These are phyloP conservation scores for Sphagnum fallax DNA, from an alignment of 228 moss, liverwort and hornwort genomes.

Conservation along the genomic window DNA sequence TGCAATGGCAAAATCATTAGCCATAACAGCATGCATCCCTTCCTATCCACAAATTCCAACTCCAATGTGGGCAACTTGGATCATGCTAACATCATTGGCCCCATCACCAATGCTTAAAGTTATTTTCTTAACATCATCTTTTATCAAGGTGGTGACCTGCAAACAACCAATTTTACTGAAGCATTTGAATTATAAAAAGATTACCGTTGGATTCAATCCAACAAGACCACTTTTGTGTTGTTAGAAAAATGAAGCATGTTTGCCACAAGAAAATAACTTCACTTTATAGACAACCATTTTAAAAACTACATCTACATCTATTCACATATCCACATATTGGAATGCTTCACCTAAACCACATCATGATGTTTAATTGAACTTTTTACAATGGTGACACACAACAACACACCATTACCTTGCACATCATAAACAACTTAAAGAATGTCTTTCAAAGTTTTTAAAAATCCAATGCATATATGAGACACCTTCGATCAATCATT, in stretches of 20 bases:
- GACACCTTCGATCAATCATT: constrained; percentile 86
- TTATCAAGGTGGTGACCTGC: constrained; percentile 85
- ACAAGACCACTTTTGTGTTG: too few relatives aligned
- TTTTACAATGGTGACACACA: constrained; percentile 91
- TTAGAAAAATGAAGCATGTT: too few relatives aligned
- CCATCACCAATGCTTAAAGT: constrained; percentile 94
- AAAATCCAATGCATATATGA: constrained; percentile 89
- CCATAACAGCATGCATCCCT: constrained; percentile 98
- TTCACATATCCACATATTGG: too few relatives aligned
- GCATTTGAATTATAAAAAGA: too few relatives aligned
- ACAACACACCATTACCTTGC: constrained; percentile 92
- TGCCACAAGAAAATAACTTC: too few relatives aligned
- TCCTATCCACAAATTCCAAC: constrained; percentile 93
- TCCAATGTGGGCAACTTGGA: constrained; percentile 93
- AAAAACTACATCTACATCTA: too few relatives aligned
- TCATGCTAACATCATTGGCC: constrained; percentile 98
- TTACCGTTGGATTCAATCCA: too few relatives aligned
- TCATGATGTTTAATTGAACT: constrained; percentile 53
- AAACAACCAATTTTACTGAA: not conserved
- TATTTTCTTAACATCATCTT: constrained; percentile 82
- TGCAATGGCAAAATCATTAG: constrained; percentile 92
- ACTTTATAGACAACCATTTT: too few relatives aligned
- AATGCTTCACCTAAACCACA: too few relatives aligned
- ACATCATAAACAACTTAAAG: constrained; percentile 73
- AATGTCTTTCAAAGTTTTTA: constrained; percentile 46